Conservation (phyloP, 2,329 filamentous ascomycete species). For the Macrophomina tecta region DNA sequence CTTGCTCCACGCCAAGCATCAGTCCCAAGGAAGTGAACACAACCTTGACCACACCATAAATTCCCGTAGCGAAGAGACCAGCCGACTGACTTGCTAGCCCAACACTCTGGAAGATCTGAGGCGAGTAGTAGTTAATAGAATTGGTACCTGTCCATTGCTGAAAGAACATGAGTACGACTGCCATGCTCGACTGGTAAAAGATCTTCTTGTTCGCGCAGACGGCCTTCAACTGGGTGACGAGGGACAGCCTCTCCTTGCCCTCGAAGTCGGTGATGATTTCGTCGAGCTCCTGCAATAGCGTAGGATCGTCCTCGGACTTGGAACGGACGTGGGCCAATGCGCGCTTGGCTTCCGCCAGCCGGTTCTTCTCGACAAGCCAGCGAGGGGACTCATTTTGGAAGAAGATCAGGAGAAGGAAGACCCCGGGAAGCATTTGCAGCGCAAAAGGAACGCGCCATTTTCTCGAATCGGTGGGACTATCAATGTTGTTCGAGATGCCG, state of each 20-base stretch:
- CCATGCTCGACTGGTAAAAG: conserved; percentile 50
- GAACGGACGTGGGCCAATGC: conserved; percentile 49
- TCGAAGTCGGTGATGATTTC: conserved; percentile 51
- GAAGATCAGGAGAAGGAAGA: conserved; percentile 55
- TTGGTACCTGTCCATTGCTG: conserved; percentile 47
- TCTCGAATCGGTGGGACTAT: conserved; percentile 44
- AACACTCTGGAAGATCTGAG: conserved; percentile 52
- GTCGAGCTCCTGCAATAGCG: conserved; percentile 49
- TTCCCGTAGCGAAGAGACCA: conserved; percentile 53
- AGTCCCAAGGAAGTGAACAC: conserved; percentile 51
- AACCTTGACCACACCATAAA: conserved; percentile 56
- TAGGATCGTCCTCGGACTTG: conserved; percentile 42
- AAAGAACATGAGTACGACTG: conserved; percentile 52
- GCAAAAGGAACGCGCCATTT: conserved; percentile 62
- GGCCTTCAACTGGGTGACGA: conserved; percentile 46
- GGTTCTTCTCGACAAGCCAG: conserved; percentile 61
- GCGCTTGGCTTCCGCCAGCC: conserved; percentile 51
- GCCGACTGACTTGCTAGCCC: conserved; percentile 47
- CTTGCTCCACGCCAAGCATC: conserved; percentile 53
- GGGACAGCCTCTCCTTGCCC: conserved; percentile 50
- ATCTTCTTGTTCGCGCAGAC: conserved; percentile 46
- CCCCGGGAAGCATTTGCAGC: conserved; percentile 59
- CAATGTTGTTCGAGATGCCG: conserved; percentile 54
- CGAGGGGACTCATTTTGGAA: conserved; percentile 61
- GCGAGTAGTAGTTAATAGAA: conserved; percentile 48